A percentile compares a stretch with the other conserved stretches of the same genome.
Conservation (phyloP, 345 rosid genomes). For the Cardiospermum halicacabum region DNA sequence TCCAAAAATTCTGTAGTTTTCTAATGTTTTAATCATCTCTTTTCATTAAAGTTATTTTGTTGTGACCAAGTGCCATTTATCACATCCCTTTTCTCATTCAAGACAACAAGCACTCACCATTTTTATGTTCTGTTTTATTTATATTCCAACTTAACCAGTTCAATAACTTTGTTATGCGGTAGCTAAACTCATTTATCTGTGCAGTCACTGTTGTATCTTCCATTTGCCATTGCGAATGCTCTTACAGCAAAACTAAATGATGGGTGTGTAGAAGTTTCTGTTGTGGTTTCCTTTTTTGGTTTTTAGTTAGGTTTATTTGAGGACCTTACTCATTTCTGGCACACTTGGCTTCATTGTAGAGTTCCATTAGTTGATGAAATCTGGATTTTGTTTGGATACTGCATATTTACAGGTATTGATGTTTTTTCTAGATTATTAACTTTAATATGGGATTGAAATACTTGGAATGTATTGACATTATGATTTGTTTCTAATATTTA, state of each 20-base stretch:
- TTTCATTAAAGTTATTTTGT: too few species aligned
- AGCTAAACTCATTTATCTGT: slow-evolving; percentile 14
- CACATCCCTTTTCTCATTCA: background rate
- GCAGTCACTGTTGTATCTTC: slow-evolving; percentile 92
- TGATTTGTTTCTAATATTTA: slow-evolving; percentile 21
- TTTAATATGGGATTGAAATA: too few species aligned
- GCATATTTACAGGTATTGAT: slow-evolving; percentile 67
- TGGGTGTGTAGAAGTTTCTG: slow-evolving; percentile 59
- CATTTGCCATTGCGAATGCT: slow-evolving; percentile 90
- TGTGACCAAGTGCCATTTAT: too few species aligned
- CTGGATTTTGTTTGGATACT: slow-evolving; percentile 93
- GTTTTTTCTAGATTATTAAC: background rate
- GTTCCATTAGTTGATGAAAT: slow-evolving; percentile 84
- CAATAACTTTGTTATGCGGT: too few species aligned
- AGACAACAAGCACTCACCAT: background rate
- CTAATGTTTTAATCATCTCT: background rate
- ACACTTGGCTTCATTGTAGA: slow-evolving; percentile 36
- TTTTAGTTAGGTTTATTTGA: background rate
- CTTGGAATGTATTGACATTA: too few species aligned
- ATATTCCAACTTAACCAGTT: too few species aligned
- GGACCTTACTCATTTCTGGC: slow-evolving; percentile 3
- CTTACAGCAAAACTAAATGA: slow-evolving; percentile 87
- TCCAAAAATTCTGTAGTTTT: background rate
- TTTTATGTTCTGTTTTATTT: background rate
- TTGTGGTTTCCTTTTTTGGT: too few species aligned